Evolutionary conservation across 2,329 filamentous ascomycete genomes (phyloP), one percentile per base, ranked within the genome.

Genomic region (Alternaria conjuncta): DNA sequence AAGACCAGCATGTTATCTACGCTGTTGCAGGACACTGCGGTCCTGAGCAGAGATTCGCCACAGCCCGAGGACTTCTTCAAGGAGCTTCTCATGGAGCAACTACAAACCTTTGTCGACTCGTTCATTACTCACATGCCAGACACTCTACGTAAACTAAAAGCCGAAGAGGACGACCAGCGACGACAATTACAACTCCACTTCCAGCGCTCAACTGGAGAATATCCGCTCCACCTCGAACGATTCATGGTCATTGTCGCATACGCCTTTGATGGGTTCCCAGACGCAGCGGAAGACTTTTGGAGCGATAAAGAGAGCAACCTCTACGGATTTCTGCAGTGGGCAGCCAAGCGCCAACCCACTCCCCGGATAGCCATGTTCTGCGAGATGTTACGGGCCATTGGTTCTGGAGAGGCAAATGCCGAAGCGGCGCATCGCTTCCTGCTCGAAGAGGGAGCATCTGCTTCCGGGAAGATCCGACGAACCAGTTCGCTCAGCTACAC

Each of bases 101-200:
- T 98, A 10, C 95, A 98, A 77, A 86, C 87, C 0, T 97, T 98
- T 75, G 89, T 95, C 8, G 95, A 98, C 75, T 91, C 92, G 6
- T 96, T 97, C 77, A 96, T 99, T 70, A 92, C 93, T 1, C 97
- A 99, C 75, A 91, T 98, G 83, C 96, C 96, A 0, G 94, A 98
- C 81, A 91, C 96, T 4, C 86, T 99, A 47, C 90, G 95, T 57
- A 93, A 90, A 78, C 84, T 98, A 28, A 93, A 95, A 66, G 87
- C 89, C 2, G 94, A 97, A 64, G 95, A 98, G 79, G 95, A 98
- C 73, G 92, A 96, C 69, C 93, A 96, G 77, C 86, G 92, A 68
- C 82, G 81, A 66, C 81, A 80, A 53, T 74, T 83, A 43, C 82
- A 82, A 49, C 80, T 81, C 23, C 81, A 79, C 55, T 81, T 83